phyloP scores from a whole-genome alignment of 257 asterid genomes.

The Petrea volubilis region DNA sequence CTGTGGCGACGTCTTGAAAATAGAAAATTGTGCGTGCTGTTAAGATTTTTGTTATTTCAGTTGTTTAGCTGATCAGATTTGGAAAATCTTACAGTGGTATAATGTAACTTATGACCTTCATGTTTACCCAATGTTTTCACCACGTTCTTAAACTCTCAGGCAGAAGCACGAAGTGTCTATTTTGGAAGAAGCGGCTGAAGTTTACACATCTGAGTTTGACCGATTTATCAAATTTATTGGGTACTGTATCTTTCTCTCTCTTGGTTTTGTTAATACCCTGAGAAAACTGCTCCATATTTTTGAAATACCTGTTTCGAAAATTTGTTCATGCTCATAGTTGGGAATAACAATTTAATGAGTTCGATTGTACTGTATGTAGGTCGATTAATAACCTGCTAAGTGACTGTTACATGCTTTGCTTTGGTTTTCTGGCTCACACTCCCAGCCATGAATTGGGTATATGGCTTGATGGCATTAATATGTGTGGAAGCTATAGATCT shows the following conservation, averaged over 20 bases:
- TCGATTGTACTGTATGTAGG: not conserved
- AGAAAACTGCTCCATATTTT: not conserved
- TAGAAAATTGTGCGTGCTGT: conserved; percentile 60
- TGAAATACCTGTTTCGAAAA: not conserved
- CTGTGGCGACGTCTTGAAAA: conserved; percentile 64
- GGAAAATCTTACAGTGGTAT: conserved; percentile 16
- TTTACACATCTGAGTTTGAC: conserved; percentile 81
- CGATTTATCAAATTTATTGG: conserved; percentile 78
- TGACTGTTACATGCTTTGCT: not conserved
- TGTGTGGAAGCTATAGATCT: not conserved
- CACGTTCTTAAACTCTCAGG: conserved; percentile 44
- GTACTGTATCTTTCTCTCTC: conserved; percentile 39
- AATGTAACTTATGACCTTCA: not conserved
- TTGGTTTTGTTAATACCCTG: conserved; percentile 13
- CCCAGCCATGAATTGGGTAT: not conserved
- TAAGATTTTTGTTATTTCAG: conserved; percentile 24
- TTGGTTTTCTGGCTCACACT: not conserved
- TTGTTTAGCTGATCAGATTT: conserved; percentile 12
- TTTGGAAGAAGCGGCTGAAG: conserved; percentile 71
- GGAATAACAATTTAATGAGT: not conserved
- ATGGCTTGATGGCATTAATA: not conserved
- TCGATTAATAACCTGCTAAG: not conserved
- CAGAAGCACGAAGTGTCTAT: conserved; percentile 56
- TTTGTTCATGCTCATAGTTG: not conserved
- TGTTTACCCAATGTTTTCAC: conserved; percentile 18